Percentiles rank a stretch among this genome's conserved stretches.
These are phyloP conservation scores for Botrytis tulipae DNA, from an alignment of 2,329 filamentous ascomycete species.

Conservation along the genomic window DNA sequence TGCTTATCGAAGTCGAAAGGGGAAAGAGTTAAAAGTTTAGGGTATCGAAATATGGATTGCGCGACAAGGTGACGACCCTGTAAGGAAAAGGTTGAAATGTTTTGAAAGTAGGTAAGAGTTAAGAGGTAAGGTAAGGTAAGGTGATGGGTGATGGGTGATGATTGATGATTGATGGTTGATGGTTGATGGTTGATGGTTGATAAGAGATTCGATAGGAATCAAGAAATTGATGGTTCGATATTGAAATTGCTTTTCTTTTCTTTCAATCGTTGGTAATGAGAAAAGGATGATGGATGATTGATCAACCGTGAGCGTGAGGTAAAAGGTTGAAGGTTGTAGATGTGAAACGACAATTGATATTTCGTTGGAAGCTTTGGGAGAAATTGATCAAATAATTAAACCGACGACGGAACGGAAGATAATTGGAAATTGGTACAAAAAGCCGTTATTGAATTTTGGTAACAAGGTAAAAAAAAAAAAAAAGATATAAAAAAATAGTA, in stretches of 20 bases:
- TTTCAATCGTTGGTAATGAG: background rate
- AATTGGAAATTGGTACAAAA: background rate
- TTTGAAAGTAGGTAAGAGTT: background rate
- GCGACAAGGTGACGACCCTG: conserved; percentile 18
- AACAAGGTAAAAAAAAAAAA: background rate
- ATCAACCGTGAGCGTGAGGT: background rate
- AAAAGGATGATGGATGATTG: background rate
- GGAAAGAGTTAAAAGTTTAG: conserved; percentile 3
- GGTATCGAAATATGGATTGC: conserved; percentile 12
- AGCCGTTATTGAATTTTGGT: background rate
- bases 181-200: background rate
- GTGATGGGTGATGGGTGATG: background rate
- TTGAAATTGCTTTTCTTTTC: background rate
- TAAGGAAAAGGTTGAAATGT: background rate
- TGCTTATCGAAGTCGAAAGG: conserved; percentile 24
- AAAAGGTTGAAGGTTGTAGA: background rate
- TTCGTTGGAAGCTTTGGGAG: background rate
- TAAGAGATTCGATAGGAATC: background rate
- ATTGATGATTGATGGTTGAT: too few species aligned
- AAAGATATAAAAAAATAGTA: background rate
- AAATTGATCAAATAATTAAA: conserved; percentile 2
- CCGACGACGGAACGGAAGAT: conserved; percentile 15
- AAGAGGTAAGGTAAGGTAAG: background rate
- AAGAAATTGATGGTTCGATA: background rate
- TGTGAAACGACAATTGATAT: conserved; percentile 6